Percentiles rank a stretch among this genome's conserved stretches.
phyloP scores from a whole-genome alignment of 805 yeast species.

The Pichia rugopelliculosa region DNA sequence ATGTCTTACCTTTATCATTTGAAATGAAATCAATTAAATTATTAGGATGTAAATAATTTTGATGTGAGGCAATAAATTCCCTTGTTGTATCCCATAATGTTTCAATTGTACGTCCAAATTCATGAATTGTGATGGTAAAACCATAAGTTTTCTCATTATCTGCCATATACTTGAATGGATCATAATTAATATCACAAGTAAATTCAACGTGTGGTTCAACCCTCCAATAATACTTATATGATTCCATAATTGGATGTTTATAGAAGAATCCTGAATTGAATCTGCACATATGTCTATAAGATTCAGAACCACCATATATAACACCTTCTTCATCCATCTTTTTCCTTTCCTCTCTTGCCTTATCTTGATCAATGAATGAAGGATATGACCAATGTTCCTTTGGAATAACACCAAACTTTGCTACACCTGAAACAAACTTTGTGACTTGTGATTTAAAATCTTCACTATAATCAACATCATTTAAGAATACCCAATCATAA shows the following conservation, averaged over 20 bases:
- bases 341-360: slow-evolving; percentile 57
- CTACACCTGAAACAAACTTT: slow-evolving; percentile 54
- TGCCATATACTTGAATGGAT: slow-evolving; percentile 54
- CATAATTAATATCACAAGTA: slow-evolving; percentile 55
- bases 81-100: slow-evolving; percentile 50
- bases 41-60: slow-evolving; percentile 35
- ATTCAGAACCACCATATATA: slow-evolving; percentile 35
- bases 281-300: slow-evolving; percentile 43
- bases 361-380: slow-evolving; percentile 62
- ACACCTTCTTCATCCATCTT: slow-evolving; percentile 38
- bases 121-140: slow-evolving; percentile 59
- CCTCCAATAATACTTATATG: slow-evolving; percentile 70
- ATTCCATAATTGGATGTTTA: slow-evolving; percentile 46
- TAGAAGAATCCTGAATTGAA: slow-evolving; percentile 47
- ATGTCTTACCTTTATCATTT: slow-evolving; percentile 53
- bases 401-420: slow-evolving; percentile 68
- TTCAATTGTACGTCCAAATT: slow-evolving; percentile 51
- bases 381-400: slow-evolving; percentile 85
- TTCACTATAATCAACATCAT: slow-evolving; percentile 67
- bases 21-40: slow-evolving; percentile 59
- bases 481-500: slow-evolving; percentile 90
- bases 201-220: slow-evolving; percentile 63
- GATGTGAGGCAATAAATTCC: slow-evolving; percentile 36
- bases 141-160: slow-evolving; percentile 54
- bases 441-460: slow-evolving; percentile 55